Evolutionary conservation across 805 yeast genomes (phyloP), one percentile per base, ranked within the genome.

Genomic region (Scheffersomyces amazonensis): DNA sequence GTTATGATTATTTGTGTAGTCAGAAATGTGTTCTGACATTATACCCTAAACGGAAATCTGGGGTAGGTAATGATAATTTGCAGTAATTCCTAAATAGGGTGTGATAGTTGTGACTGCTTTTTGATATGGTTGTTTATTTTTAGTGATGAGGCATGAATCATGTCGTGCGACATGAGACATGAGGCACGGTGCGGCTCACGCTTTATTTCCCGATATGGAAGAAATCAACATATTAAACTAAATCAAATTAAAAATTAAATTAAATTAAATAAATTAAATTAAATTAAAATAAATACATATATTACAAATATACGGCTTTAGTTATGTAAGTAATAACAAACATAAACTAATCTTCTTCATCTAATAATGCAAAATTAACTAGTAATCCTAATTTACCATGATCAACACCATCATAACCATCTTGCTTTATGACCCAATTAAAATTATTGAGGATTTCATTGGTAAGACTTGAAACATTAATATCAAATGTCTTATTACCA

Each of bases 361-460:
- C 64, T 10, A 59, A 41, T 31, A 69, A 47, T 10, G 64, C 56
- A 44, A 69, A 69, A 36, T 69, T 69, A 12, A 69, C 42, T 2
- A 65, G 55, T 36, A 68, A 47, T 2, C 72, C 73, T 16, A 53
- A 32, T 5, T 41, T 43, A 0, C 73, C 73, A 9, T 41, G 38
- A 2, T 55, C 61, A 3, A 58, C 64, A 1, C 62, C 64, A 10
- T 59, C 66, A 34, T 41, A 47, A 1, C 69, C 71, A 3, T 62
- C 58, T 22, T 48, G 44, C 46, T 73, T 73, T 30, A 75, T 45
- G 0, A 66, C 62, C 69, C 72, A 75, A 40, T 76, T 65, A 43
- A 75, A 71, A 43, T 68, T 67, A 48, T 71, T 57, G 43, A 74
- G 58, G 16, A 58, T 55, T 8, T 70, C 73, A 37, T 71, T 72